Conservation (phyloP, 2,329 filamentous ascomycete species). For the Thermothelomyces thermophilus region DNA sequence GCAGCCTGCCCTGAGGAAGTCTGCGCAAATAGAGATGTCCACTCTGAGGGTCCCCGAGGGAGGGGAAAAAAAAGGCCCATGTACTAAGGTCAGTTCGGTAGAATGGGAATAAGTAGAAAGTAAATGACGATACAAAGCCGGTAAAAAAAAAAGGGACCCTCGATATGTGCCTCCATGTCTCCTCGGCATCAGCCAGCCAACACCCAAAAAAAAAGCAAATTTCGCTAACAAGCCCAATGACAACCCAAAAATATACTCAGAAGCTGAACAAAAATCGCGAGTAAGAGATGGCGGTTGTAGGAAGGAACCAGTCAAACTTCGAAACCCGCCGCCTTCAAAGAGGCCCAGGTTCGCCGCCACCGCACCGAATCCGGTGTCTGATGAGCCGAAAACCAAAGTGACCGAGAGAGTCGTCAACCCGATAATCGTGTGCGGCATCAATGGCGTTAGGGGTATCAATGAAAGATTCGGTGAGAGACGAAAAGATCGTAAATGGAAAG, state of each 20-base stretch:
- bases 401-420: not conserved
- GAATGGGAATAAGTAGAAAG: not conserved
- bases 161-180: not conserved
- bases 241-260: not conserved
- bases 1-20: too few relatives aligned
- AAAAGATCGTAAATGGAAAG: not conserved
- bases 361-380: not conserved
- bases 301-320: not conserved
- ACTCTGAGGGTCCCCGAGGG: too few relatives aligned
- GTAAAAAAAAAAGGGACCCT: not conserved
- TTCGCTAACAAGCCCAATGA: not conserved
- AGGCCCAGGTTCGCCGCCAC: not conserved
- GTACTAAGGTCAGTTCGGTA: not conserved
- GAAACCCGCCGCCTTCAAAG: not conserved
- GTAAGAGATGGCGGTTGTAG: not conserved
- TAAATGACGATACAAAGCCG: not conserved
- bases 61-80: not conserved
- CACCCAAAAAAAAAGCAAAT: not conserved
- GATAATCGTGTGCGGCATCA: not conserved
- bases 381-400: not conserved
- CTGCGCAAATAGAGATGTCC: too few relatives aligned
- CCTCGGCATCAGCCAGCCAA: constrained; percentile 4
- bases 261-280: not conserved
- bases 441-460: not conserved
- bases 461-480: not conserved